Conservation (phyloP, 495 filamentous ascomycete genomes). For the Penicillium pulvis region DNA sequence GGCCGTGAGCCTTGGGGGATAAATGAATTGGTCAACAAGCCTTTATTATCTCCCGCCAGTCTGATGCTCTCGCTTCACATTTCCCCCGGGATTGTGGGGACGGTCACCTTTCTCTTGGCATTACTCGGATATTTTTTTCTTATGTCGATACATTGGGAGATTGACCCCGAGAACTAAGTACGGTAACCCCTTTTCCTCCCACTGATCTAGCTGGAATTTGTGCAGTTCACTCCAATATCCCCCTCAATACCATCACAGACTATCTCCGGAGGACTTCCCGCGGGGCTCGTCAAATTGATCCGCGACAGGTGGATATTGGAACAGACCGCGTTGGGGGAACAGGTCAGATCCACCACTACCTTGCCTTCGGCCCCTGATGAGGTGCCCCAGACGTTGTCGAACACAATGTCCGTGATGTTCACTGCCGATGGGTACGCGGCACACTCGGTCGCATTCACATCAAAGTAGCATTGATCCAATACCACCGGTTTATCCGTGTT, state of each 20-base stretch:
- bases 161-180: not conserved
- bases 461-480: slow-evolving; percentile 62
- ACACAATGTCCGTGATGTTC: slow-evolving; percentile 56
- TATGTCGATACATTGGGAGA: not conserved
- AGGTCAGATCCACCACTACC: slow-evolving; percentile 52
- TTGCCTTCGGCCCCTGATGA: slow-evolving; percentile 52
- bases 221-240: slow-evolving; percentile 50
- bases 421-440: slow-evolving; percentile 52
- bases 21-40: too few relatives aligned
- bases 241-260: slow-evolving; percentile 56
- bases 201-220: slow-evolving; percentile 10
- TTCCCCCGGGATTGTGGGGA: not conserved
- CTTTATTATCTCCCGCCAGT: too few relatives aligned
- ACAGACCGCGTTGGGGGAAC: slow-evolving; percentile 57
- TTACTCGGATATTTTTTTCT: not conserved
- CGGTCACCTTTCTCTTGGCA: not conserved
- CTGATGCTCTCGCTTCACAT: not conserved
- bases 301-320: slow-evolving; percentile 51
- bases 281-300: slow-evolving; percentile 52
- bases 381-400: slow-evolving; percentile 57
- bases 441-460: slow-evolving; percentile 52
- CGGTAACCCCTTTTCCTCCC: not conserved
- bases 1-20: not conserved
- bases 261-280: slow-evolving; percentile 45
- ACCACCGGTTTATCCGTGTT: slow-evolving; percentile 57